These are phyloP conservation scores for Mortierella sp. DNA, from an alignment of 371 early-diverging fungal genomes.

Conservation along the genomic window DNA sequence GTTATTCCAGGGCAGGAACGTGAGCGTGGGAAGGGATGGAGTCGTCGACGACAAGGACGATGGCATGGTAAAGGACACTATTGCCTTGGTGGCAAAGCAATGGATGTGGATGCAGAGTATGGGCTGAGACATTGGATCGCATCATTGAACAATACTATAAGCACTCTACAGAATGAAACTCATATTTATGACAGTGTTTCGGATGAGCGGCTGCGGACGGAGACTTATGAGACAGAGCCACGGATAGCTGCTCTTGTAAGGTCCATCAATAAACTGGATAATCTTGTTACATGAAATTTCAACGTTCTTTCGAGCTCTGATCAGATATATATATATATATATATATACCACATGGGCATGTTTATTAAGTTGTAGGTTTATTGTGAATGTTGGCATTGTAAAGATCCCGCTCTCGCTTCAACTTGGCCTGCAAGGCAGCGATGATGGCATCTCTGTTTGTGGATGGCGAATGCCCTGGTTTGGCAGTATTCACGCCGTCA, in stretches of 20 bases:
- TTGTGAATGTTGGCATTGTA: constrained; percentile 11
- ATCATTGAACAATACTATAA: neutral
- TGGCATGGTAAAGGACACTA: constrained; percentile 6
- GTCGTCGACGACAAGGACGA: neutral
- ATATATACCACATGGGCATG: neutral
- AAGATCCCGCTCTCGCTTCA: constrained; percentile 31
- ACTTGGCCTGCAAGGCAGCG: constrained; percentile 17
- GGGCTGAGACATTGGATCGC: constrained; percentile 4
- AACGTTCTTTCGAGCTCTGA: no score
- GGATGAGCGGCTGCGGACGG: neutral
- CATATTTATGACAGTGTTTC: neutral
- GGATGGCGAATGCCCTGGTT: neutral
- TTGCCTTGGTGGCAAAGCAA: neutral
- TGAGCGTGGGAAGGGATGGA: constrained; percentile 4
- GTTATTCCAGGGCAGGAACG: neutral
- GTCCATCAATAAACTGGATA: constrained; percentile 20
- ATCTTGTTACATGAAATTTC: neutral
- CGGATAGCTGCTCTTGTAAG: constrained; percentile 15
- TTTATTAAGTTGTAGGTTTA: neutral
- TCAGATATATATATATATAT: neutral
- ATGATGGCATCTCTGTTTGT: neutral
- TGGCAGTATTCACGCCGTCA: neutral
- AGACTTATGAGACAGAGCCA: constrained; percentile 11
- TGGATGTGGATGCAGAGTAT: neutral
- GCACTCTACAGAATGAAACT: neutral